Percentiles rank a stretch among this genome's conserved stretches.
phyloP scores from a whole-genome alignment of 2,329 filamentous ascomycete genomes.

The Amesomyces nigricolor region DNA sequence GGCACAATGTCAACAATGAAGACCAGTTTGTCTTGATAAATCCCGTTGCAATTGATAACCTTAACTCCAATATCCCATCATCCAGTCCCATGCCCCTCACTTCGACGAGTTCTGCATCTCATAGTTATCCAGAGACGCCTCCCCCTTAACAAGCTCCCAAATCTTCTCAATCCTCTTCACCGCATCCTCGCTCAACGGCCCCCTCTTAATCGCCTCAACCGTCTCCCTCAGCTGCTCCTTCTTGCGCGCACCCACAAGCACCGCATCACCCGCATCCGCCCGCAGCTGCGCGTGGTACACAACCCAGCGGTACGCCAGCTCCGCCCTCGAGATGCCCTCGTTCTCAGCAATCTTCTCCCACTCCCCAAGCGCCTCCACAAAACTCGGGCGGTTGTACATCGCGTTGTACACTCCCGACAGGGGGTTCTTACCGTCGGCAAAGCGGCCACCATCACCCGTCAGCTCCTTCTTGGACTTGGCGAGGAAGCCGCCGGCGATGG shows the following conservation, averaged over 20 bases:
- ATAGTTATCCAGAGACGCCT: slow-evolving; percentile 8
- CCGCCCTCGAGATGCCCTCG: slow-evolving; percentile 8
- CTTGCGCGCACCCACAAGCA: slow-evolving; percentile 36
- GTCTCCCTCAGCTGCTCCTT: slow-evolving; percentile 36
- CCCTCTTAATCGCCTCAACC: slow-evolving; percentile 35
- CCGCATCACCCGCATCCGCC: slow-evolving; percentile 28
- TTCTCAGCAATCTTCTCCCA: slow-evolving; percentile 11
- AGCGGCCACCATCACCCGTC: slow-evolving; percentile 22
- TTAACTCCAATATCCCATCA: no score
- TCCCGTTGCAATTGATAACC: no score
- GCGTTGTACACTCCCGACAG: slow-evolving; percentile 6
- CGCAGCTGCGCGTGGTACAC: slow-evolving; percentile 8
- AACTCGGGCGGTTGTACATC: slow-evolving; percentile 14
- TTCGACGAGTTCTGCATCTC: no score
- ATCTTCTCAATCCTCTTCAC: slow-evolving; percentile 34
- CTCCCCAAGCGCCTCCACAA: slow-evolving; percentile 9
- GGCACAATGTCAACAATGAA: no score
- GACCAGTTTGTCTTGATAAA: no score
- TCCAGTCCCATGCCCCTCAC: no score
- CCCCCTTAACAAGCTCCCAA: slow-evolving; percentile 24
- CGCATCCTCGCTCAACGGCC: slow-evolving; percentile 36
- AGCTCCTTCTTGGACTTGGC: slow-evolving; percentile 27
- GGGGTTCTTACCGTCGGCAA: neutral
- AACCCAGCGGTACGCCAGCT: slow-evolving; percentile 18
- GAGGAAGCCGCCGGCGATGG: slow-evolving; percentile 33